phyloP scores from a whole-genome alignment of 208 protist species.

The Vickermania ingenoplastis region DNA sequence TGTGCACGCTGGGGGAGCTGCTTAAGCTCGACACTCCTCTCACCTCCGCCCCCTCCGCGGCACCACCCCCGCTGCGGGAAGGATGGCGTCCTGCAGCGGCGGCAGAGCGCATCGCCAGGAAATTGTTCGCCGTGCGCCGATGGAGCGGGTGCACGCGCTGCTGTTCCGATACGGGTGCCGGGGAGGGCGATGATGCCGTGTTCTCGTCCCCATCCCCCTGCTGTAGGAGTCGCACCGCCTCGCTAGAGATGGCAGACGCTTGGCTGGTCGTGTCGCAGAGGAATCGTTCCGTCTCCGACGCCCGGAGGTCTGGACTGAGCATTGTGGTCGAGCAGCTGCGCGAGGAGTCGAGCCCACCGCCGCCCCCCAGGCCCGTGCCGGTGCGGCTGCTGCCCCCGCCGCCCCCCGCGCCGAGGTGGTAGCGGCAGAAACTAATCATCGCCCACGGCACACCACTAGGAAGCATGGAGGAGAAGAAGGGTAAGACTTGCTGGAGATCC shows the following conservation, averaged over 20 bases:
- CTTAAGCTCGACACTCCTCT: neutral
- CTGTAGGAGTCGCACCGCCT: slow-evolving; percentile 22
- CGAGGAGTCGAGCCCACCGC: neutral
- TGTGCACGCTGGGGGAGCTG: slow-evolving; percentile 9
- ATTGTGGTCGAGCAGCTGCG: neutral
- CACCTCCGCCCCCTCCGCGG: neutral
- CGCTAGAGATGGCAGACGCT: slow-evolving; percentile 49
- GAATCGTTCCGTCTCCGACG: slow-evolving; percentile 67
- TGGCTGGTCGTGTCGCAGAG: slow-evolving; percentile 32
- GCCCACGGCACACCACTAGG: slow-evolving; percentile 45
- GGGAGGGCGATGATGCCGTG: slow-evolving; percentile 6
- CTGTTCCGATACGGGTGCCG: neutral
- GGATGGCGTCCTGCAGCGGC: neutral
- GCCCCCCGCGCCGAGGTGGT: slow-evolving; percentile 47
- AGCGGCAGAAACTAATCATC: slow-evolving; percentile 53
- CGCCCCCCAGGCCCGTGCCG: neutral
- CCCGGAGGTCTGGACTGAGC: slow-evolving; percentile 4
- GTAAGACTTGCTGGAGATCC: slow-evolving; percentile 37
- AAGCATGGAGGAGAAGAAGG: slow-evolving; percentile 29
- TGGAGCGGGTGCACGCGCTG: neutral
- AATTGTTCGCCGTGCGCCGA: neutral
- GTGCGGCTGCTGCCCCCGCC: slow-evolving; percentile 5
- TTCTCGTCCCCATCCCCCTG: slow-evolving; percentile 16
- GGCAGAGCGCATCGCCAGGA: neutral
- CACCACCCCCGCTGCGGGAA: neutral